Evolutionary conservation across 2,329 filamentous ascomycete genomes (phyloP).

Genomic region (Sclerotinia subarctica): DNA sequence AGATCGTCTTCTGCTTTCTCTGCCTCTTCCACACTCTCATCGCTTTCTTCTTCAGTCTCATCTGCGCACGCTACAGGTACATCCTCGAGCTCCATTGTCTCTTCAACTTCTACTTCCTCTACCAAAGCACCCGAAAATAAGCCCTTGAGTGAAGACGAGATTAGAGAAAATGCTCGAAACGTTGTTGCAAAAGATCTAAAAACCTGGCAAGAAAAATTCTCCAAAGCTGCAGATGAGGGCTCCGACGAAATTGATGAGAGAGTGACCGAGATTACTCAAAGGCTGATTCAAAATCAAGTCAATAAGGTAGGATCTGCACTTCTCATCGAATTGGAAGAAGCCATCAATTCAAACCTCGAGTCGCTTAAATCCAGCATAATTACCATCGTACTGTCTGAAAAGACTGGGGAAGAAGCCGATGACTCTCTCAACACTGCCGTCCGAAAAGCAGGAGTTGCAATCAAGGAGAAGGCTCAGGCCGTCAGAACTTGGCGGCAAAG

Average conservation of each 20-base stretch:
- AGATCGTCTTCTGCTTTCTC: conserved; percentile 37
- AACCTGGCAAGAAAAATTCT: conserved; percentile 85
- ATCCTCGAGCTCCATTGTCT: conserved; percentile 16
- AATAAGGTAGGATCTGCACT: conserved; percentile 63
- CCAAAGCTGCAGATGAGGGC: conserved; percentile 80
- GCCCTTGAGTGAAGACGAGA: conserved; percentile 47
- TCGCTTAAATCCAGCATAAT: conserved; percentile 66
- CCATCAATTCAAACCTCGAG: conserved; percentile 60
- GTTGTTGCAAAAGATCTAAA: conserved; percentile 75
- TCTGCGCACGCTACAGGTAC: conserved; percentile 29
- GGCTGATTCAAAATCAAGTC: conserved; percentile 64
- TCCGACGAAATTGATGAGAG: conserved; percentile 62
- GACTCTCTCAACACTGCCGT: conserved; percentile 52
- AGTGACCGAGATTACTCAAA: conserved; percentile 68
- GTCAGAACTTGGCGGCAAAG: conserved; percentile 60
- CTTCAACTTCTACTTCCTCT: conserved; percentile 31
- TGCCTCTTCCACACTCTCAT: conserved; percentile 32
- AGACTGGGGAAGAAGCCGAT: conserved; percentile 50
- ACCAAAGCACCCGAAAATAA: conserved; percentile 35
- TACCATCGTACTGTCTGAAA: conserved; percentile 50
- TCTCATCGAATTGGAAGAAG: conserved; percentile 64
- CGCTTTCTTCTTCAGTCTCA: conserved; percentile 32
- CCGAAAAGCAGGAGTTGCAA: conserved; percentile 55
- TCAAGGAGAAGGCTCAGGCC: conserved; percentile 63
- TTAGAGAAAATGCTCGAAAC: conserved; percentile 57